A percentile compares a stretch with the other conserved stretches of the same genome.
phyloP scores from a whole-genome alignment of 192 early-diverging fungal genomes.

The Borealophlyctis nickersoniae region DNA sequence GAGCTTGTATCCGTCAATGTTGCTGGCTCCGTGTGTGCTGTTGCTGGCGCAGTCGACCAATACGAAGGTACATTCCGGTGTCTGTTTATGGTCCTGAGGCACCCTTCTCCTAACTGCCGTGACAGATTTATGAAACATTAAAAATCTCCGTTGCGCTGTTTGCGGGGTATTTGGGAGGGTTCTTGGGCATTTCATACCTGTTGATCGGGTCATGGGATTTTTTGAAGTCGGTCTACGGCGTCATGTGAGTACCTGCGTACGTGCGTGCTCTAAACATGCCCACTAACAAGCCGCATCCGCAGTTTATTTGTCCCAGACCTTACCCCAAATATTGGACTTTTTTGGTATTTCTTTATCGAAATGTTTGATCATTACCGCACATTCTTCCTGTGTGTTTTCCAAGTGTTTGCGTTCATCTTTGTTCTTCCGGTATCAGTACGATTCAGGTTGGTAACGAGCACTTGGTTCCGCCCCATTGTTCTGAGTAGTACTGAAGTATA shows the following conservation, averaged over 20 bases:
- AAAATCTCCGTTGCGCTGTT: conserved; percentile 33
- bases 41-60: conserved; percentile 38
- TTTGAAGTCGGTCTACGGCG: conserved; percentile 63
- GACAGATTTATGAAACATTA: conserved; percentile 22
- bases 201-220: conserved; percentile 71
- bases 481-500: too few species aligned
- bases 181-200: conserved; percentile 58
- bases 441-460: conserved; percentile 58
- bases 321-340: conserved; percentile 93
- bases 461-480: too few species aligned
- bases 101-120: not conserved
- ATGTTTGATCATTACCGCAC: conserved; percentile 97
- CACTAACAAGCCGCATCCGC: not conserved
- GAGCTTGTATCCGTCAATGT: conserved; percentile 82
- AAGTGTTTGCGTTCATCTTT: conserved; percentile 90
- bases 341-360: conserved; percentile 99
- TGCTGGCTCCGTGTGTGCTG: conserved; percentile 60
- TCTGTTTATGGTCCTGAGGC: not conserved
- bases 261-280: not conserved
- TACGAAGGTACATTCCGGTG: conserved; percentile 2
- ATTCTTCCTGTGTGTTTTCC: conserved; percentile 93
- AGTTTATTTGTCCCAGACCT: conserved; percentile 79
- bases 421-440: conserved; percentile 76
- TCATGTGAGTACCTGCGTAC: conserved; percentile 55
- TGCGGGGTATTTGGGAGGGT: conserved; percentile 33